Evolutionary conservation across 257 asterid species (phyloP).

Genomic region (Solanum pinnatisectum): DNA sequence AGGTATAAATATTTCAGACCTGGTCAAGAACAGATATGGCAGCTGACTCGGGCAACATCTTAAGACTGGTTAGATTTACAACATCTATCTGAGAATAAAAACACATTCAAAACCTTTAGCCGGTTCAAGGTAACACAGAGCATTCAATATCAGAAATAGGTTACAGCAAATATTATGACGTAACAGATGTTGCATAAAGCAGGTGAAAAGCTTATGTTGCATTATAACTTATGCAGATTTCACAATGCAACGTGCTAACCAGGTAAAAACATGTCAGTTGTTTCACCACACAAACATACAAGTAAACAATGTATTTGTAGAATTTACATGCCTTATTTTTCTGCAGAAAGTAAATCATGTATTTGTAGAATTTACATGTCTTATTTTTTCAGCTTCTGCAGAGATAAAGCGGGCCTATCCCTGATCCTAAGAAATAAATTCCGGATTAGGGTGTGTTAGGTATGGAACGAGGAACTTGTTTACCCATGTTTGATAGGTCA

Average conservation of each 20-base stretch:
- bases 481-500: not conserved
- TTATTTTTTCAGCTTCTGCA: not conserved
- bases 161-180: not conserved
- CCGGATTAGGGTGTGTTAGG: not conserved
- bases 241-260: not conserved
- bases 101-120: not conserved
- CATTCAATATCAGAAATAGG: not conserved
- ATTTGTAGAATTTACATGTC: not conserved
- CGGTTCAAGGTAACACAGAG: not conserved
- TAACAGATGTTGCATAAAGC: not conserved
- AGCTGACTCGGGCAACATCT: constrained; percentile 57
- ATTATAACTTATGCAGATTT: not conserved
- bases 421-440: not conserved
- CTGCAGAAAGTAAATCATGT: not conserved
- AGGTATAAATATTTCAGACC: constrained; percentile 31
- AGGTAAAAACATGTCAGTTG: not conserved
- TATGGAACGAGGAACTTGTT: not conserved
- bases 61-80: constrained; percentile 46
- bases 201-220: not conserved
- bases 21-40: constrained; percentile 89
- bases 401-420: not conserved
- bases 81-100: constrained; percentile 55
- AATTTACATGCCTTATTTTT: not conserved
- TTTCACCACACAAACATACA: not conserved
- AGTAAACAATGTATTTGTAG: not conserved